phyloP scores from a whole-genome alignment of 1,284 basidiomycete species.

The Phylloboletellus chloephorus region DNA sequence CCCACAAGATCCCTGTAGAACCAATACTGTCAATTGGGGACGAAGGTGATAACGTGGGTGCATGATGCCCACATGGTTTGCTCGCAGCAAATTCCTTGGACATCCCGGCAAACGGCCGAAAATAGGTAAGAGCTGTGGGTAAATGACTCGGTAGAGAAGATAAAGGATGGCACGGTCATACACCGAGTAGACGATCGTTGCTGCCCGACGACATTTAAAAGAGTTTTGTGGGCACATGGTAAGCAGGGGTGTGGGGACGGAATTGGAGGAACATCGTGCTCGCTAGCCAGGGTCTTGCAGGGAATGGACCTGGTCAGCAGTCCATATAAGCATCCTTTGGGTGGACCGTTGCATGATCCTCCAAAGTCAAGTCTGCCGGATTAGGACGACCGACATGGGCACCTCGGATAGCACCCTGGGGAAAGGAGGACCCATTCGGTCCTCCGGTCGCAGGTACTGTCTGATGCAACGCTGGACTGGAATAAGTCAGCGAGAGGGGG shows the following conservation, averaged over 20 bases:
- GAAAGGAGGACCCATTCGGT: neutral
- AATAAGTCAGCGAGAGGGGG: neutral
- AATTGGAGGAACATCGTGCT: neutral
- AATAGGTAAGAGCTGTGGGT: slow-evolving; percentile 4
- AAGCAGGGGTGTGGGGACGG: neutral
- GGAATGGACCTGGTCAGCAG: neutral
- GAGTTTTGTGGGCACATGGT: slow-evolving; percentile 4
- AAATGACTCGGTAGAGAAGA: no score
- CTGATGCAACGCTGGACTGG: neutral
- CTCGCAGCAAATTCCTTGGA: neutral
- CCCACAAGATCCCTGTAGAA: slow-evolving; percentile 2
- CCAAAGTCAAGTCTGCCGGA: neutral
- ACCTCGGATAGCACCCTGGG: neutral
- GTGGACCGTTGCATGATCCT: neutral
- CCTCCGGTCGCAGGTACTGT: neutral
- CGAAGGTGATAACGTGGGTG: slow-evolving; percentile 2
- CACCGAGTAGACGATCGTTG: slow-evolving; percentile 1
- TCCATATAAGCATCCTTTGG: slow-evolving; percentile 1
- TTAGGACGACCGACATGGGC: neutral
- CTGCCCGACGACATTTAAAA: slow-evolving; percentile 2
- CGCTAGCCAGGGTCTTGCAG: slow-evolving; percentile 1
- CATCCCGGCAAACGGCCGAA: slow-evolving; percentile 3
- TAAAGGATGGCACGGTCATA: neutral
- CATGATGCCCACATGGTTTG: slow-evolving; percentile 1
- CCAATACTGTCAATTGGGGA: slow-evolving; percentile 3